Conservation (phyloP, 2,329 filamentous ascomycete species). For the Sclerotinia glacialis region DNA sequence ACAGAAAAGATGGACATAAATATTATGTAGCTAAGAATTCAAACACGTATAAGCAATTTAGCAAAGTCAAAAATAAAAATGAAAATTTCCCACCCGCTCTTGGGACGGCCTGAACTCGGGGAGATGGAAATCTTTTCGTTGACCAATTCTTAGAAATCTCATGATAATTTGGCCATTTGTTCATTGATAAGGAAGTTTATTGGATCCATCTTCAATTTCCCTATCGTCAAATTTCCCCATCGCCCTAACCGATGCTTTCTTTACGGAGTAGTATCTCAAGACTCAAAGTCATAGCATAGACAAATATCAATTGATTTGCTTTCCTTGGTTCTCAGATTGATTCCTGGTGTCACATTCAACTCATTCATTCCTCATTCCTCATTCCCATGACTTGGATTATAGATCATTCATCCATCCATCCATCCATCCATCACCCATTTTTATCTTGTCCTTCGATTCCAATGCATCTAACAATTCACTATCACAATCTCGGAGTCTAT, state of each 20-base stretch:
- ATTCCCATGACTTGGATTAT: not conserved
- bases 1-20: conserved; percentile 5
- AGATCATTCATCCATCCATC: not conserved
- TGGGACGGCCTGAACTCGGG: conserved; percentile 8
- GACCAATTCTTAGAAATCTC: not conserved
- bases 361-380: not conserved
- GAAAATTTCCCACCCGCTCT: conserved; percentile 6
- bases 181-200: not conserved
- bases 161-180: not conserved
- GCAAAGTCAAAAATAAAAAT: not conserved
- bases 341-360: not conserved
- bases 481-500: not conserved
- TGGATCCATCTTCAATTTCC: not conserved
- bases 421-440: not conserved
- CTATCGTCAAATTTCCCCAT: not conserved
- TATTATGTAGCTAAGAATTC: not conserved
- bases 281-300: not conserved
- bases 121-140: not conserved
- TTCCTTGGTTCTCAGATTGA: not conserved
- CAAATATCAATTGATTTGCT: not conserved
- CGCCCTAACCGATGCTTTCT: not conserved
- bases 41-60: not conserved
- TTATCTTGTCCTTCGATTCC: not conserved
- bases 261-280: not conserved
- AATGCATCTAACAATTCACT: not conserved